Conservation (phyloP, 306 rosid species). For the Vigna unguiculata region DNA sequence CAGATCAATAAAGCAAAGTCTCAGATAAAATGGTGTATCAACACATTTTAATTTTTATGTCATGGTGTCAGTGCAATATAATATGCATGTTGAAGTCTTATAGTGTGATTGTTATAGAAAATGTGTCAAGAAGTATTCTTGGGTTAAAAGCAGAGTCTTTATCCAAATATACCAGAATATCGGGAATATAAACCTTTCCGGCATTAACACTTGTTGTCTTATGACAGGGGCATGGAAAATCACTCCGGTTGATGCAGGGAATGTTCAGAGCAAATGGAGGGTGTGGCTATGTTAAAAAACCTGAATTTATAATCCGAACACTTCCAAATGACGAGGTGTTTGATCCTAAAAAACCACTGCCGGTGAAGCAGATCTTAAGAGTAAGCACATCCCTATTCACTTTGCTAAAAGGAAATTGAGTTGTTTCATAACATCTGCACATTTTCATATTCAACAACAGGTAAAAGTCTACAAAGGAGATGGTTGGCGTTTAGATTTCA, state of each 20-base stretch:
- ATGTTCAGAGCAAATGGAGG: conserved; percentile 93
- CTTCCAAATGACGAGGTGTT: conserved; percentile 60
- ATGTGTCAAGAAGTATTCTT: neutral
- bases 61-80: conserved; percentile 2
- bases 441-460: conserved; percentile 51
- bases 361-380: conserved; percentile 64
- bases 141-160: neutral
- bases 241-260: conserved; percentile 81
- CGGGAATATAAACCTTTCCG: conserved; percentile 13
- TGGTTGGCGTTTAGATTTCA: conserved; percentile 45
- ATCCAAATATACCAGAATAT: neutral
- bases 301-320: conserved; percentile 62
- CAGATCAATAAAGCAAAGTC: conserved; percentile 4
- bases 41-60: neutral
- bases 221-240: conserved; percentile 75
- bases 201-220: conserved; percentile 18
- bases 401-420: conserved; percentile 26
- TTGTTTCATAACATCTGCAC: conserved; percentile 25
- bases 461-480: conserved; percentile 58
- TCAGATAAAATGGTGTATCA: neutral
- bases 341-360: conserved; percentile 64
- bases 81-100: neutral
- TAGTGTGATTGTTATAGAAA: neutral
- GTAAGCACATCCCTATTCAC: conserved; percentile 48
- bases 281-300: conserved; percentile 85